Conservation (phyloP, 129 eudicot species). For the Ambrosia trifida region DNA sequence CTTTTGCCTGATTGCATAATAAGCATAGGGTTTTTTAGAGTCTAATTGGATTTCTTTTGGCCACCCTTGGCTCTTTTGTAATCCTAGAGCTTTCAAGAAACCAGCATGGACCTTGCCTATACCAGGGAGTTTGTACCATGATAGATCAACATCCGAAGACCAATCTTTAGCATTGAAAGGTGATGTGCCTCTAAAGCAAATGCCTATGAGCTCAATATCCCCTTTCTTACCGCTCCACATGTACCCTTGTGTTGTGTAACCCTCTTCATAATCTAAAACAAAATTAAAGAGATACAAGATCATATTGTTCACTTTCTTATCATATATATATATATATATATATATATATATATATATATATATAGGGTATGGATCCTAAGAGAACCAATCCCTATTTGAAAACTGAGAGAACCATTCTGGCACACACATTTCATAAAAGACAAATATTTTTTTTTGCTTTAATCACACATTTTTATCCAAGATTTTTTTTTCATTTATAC, state of each 20-base stretch:
- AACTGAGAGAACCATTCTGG: too few species aligned
- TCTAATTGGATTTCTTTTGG: constrained; percentile 27
- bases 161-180: constrained; percentile 59
- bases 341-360: too few species aligned
- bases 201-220: constrained; percentile 46
- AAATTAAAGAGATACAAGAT: not conserved
- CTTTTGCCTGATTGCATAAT: constrained; percentile 40
- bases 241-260: constrained; percentile 52
- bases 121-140: constrained; percentile 49
- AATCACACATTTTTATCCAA: too few species aligned
- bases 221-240: constrained; percentile 41
- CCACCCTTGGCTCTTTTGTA: constrained; percentile 51
- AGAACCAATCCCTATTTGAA: too few species aligned
- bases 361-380: too few species aligned
- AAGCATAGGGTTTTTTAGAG: constrained; percentile 31
- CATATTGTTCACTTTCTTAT: not conserved
- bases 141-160: constrained; percentile 60
- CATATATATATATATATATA: too few species aligned
- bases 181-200: constrained; percentile 70
- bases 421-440: too few species aligned
- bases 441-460: too few species aligned
- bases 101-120: constrained; percentile 74
- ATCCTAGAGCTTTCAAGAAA: constrained; percentile 71
- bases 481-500: too few species aligned
- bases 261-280: constrained; percentile 42